Percentiles rank a stretch among this genome's conserved stretches.
Conservation (phyloP, 2,329 filamentous ascomycete genomes). For the Dothistroma pini region DNA sequence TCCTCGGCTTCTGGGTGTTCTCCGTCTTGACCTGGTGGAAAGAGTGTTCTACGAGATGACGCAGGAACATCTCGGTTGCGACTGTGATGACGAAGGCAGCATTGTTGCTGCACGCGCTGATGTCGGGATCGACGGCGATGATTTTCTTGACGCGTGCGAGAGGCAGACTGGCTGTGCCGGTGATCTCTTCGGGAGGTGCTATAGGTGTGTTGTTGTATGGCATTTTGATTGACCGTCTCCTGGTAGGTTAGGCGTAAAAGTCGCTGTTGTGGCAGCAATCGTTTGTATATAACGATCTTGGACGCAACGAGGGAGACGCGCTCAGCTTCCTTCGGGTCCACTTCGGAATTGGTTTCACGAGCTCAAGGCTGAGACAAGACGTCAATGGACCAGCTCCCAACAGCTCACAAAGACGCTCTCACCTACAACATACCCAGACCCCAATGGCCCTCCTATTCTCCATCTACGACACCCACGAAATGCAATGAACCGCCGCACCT, state of each 20-base stretch:
- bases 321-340: neutral
- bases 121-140: slow-evolving; percentile 80
- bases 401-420: neutral
- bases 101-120: slow-evolving; percentile 83
- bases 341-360: neutral
- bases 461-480: slow-evolving; percentile 21
- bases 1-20: slow-evolving; percentile 68
- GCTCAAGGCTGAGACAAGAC: neutral
- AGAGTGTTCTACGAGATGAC: slow-evolving; percentile 80
- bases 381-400: neutral
- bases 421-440: neutral
- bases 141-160: slow-evolving; percentile 95
- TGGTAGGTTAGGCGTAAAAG: no score
- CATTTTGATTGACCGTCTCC: slow-evolving; percentile 58
- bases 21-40: slow-evolving; percentile 88
- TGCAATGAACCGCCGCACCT: slow-evolving; percentile 46
- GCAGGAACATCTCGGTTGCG: slow-evolving; percentile 93
- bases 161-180: slow-evolving; percentile 79
- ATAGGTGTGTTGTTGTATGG: slow-evolving; percentile 87
- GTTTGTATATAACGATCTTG: no score
- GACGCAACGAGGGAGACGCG: slow-evolving; percentile 2
- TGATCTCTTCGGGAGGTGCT: slow-evolving; percentile 73
- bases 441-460: neutral
- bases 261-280: neutral
- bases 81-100: slow-evolving; percentile 91